Base-by-base conservation (phyloP, 495 filamentous ascomycete species). In the Aspergillus egyptiacus region DNA sequence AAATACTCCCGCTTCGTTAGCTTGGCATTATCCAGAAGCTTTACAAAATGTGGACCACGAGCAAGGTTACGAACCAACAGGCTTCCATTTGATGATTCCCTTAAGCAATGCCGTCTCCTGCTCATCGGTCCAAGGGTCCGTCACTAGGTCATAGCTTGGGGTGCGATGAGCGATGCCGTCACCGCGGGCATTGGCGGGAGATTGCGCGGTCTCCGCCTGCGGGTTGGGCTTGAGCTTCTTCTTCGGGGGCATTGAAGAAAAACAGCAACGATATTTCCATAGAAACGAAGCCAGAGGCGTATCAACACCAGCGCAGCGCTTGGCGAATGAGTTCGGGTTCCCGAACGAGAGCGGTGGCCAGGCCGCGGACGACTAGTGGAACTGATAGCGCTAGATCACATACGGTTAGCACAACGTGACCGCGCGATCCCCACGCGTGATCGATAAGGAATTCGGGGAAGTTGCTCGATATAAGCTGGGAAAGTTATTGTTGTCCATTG, bases 31-130 rank as follows among this genome's bases (percentile, higher is more conserved):
- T 32, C 3, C 4, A 25, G 14, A 35, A n/a, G 1, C n/a, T 14
- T 15, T 3, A 14, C n/a, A 17, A 5, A 15, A 17, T 6, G 18
- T 14, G 2, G 22, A 8, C 11, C 3, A 19, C 13, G 20, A 24
- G 13, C 30, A 20, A 30, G 19, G 6, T 36, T 51, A 73, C 74
- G 62, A 61, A 91, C 91, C 93, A 52, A 91, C 89, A 32, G 93
- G 93, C 61, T 98, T 98, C 83, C 89, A 94, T 62, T 82, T 79
- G 38, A 97, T 89, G 43, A 89, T 77, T 32, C 82, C 87, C 61
- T 96, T 96, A 70, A 96, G 87, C 3, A 98, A 71, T 4, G 84
- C 86, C 2, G 87, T 88, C 54, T 95, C 86, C 61, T 98, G 91
- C 55, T 96, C 93, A 62, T 96, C 89, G 0, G 89, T 95, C 93